Conservation (phyloP, 2,329 filamentous ascomycete genomes). For the Coniochaeta ligniaria region DNA sequence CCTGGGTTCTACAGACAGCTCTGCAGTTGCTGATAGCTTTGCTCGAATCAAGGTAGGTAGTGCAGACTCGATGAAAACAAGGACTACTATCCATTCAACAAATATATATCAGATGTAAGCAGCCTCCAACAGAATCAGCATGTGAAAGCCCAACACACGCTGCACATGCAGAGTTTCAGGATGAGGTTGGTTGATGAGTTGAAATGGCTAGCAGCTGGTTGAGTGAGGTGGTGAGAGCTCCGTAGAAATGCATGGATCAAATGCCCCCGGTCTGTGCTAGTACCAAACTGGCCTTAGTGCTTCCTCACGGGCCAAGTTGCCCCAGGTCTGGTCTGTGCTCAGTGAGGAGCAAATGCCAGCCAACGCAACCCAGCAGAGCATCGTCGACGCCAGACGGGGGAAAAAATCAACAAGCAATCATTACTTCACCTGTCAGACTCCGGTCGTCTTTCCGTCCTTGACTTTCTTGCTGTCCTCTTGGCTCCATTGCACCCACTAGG, state of each 20-base stretch:
- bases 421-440: slow-evolving; percentile 1
- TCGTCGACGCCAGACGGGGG: background rate
- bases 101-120: background rate
- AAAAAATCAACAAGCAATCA: background rate
- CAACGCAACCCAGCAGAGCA: background rate
- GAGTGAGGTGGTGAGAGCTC: background rate
- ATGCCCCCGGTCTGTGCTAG: background rate
- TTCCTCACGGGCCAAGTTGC: background rate
- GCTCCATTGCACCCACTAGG: background rate
- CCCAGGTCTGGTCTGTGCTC: background rate
- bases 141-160: background rate
- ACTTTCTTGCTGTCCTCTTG: background rate
- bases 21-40: background rate
- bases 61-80: background rate
- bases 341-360: slow-evolving; percentile 1
- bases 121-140: background rate
- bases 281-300: background rate
- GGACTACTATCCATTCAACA: background rate
- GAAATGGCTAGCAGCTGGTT: background rate
- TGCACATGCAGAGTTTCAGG: background rate
- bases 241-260: background rate
- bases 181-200: background rate
- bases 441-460: background rate
- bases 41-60: background rate
- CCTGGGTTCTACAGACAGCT: background rate